Conservation (phyloP, 352 stramenopile species). For the Phytophthora pseudosyringae region DNA sequence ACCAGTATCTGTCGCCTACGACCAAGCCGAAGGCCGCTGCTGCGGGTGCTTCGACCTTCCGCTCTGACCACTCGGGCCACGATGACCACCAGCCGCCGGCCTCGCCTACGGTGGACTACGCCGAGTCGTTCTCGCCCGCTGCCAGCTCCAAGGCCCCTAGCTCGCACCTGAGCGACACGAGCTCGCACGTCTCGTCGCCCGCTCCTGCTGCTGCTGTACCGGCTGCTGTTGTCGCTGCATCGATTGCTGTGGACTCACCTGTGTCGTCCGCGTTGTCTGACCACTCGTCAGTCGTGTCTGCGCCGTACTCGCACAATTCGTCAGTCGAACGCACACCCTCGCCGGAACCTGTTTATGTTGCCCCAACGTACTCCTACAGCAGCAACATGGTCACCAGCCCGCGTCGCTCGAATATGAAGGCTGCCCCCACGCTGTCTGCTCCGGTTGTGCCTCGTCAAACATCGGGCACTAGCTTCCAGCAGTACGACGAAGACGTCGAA, state of each 20-base stretch:
- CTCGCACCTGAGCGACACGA: conserved; percentile 22
- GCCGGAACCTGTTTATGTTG: conserved; percentile 26
- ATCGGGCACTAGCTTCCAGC: conserved; percentile 33
- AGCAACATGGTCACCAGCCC: conserved; percentile 39
- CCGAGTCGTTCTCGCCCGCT: conserved; percentile 55
- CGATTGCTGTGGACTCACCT: conserved; percentile 28
- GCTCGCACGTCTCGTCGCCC: conserved; percentile 5
- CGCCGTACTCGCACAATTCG: conserved; percentile 21
- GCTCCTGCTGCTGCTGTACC: conserved; percentile 12
- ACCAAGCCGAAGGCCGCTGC: conserved; percentile 49
- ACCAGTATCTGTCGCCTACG: conserved; percentile 66
- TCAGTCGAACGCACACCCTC: conserved; percentile 19
- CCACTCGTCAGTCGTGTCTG: conserved; percentile 26
- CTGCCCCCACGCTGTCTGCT: conserved; percentile 44
- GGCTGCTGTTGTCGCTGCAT: conserved; percentile 39
- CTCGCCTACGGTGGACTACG: conserved; percentile 63
- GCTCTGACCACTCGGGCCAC: conserved; percentile 34
- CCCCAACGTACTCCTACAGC: conserved; percentile 37
- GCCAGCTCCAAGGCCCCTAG: conserved; percentile 32
- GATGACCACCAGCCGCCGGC: conserved; percentile 35
- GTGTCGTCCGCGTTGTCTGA: conserved; percentile 21
- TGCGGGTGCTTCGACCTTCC: conserved; percentile 34
- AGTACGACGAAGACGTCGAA: conserved; percentile 42
- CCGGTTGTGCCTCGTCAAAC: conserved; percentile 44
- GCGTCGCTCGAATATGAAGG: conserved; percentile 23